These are phyloP conservation scores for Liriodendron chinense DNA, from an alignment of 164 flowering plant genomes.

Conservation along the genomic window DNA sequence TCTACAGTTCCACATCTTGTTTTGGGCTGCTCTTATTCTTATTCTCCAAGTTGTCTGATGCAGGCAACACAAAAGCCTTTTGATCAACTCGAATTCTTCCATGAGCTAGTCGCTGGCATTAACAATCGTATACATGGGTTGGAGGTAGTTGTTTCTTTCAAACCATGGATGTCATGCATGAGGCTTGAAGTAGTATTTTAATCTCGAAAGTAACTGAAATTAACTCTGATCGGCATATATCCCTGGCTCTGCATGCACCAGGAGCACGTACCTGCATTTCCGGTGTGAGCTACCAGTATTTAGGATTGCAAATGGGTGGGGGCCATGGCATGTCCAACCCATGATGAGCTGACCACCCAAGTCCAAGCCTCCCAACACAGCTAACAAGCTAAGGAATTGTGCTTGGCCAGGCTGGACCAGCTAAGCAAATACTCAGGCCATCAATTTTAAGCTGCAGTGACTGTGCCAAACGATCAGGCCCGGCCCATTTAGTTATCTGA, in stretches of 20 bases:
- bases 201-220: background rate
- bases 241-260: background rate
- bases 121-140: background rate
- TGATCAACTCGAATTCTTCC: no score
- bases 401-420: background rate
- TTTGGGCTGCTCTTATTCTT: background rate
- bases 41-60: background rate
- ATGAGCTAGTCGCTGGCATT: no score
- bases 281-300: no score
- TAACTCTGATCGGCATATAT: background rate
- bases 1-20: background rate
- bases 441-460: no score
- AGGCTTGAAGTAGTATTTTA: background rate
- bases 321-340: background rate
- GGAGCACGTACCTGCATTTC: background rate
- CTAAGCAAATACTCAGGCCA: no score
- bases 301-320: background rate
- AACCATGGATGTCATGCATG: background rate
- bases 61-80: conserved; percentile 3
- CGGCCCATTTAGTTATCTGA: no score
- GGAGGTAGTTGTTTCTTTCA: conserved; percentile 38
- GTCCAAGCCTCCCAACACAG: background rate
- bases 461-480: no score
- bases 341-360: background rate
- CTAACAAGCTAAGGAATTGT: background rate